Base-by-base conservation (phyloP, 306 rosid species). In the Myrica gale region DNA sequence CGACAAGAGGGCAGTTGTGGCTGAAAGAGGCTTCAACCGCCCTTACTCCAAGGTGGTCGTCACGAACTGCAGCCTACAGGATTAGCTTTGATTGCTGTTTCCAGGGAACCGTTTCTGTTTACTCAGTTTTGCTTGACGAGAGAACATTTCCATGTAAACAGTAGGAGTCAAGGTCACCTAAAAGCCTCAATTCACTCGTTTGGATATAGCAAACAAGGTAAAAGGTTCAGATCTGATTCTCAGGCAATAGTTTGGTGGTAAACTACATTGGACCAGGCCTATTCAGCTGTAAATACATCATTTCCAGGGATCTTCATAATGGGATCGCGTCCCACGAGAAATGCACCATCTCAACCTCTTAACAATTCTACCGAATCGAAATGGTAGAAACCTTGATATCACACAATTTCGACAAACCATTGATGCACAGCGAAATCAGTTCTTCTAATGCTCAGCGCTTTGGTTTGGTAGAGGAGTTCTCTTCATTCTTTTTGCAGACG, bases 21-120 rank as follows among this genome's bases (percentile, higher is more conserved):
- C 96, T 62, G 95, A 93, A 85, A 87, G 96, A 82, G 97, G 97
- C 54, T 91, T 91, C 87, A 91, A 93, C 84, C 93, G 92, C 39
- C 96, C 97, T 76, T 89, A 89, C 58, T 85, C 97, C 0, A 89
- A 88, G 83, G 88, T 89, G 42, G 44, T 87, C 1, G 83, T 91
- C 71, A 91, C 88, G 72, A 91, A 88, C 81, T 89, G 90, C 20
- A 96, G 96, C 76, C 67, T 88, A 82, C 66, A 78, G 74, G 82
- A 80, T 71, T 81, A 80, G 58, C 69, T 71, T 21, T 41, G 20
- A 61, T 32, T 75, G 76, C 62, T 44, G 69, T 21, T 73, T 57
- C 51, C 69, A 68, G 51, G 52, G 23, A 70, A 46, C 80, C 68
- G 17, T 43, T 70, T 76, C 48, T 56, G 32, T 17, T 51, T 9